Conservation (phyloP, 345 rosid species). For the Acer campestre region DNA sequence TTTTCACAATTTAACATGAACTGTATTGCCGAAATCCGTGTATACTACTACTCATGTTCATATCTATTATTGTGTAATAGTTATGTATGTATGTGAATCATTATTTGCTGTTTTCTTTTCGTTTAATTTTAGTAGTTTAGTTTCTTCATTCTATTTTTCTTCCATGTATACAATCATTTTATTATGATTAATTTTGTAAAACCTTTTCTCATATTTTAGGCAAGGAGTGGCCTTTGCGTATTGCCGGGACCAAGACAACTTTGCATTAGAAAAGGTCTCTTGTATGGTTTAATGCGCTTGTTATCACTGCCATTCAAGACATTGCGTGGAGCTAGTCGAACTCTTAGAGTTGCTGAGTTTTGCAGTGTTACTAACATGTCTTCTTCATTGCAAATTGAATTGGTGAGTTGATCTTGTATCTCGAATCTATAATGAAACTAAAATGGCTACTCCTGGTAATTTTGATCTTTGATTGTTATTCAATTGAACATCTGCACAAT, state of each 20-base stretch:
- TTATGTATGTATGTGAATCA: not conserved
- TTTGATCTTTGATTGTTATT: not conserved
- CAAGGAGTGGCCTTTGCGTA: constrained; percentile 67
- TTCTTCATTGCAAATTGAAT: constrained; percentile 87
- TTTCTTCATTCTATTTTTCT: not conserved
- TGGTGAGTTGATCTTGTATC: constrained; percentile 50
- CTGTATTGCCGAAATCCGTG: too few species aligned
- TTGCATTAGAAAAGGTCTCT: constrained; percentile 80
- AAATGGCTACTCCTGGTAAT: not conserved
- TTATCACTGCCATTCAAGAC: constrained; percentile 86
- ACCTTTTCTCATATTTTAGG: constrained; percentile 43
- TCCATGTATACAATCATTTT: not conserved
- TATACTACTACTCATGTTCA: not conserved
- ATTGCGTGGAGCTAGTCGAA: constrained; percentile 85
- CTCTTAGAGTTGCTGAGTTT: constrained; percentile 83
- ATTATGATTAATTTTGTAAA: not conserved
- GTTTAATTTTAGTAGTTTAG: not conserved
- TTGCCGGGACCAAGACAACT: constrained; percentile 87
- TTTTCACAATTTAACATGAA: not conserved
- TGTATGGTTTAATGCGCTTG: constrained; percentile 77
- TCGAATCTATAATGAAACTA: not conserved
- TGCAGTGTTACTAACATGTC: constrained; percentile 81
- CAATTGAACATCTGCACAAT: not conserved
- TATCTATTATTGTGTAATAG: not conserved
- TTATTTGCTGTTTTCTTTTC: constrained; percentile 8